Evolutionary conservation across 2,329 filamentous ascomycete genomes (phyloP), one percentile per base, ranked within the genome.

Genomic region (Sporothrix schenckii): DNA sequence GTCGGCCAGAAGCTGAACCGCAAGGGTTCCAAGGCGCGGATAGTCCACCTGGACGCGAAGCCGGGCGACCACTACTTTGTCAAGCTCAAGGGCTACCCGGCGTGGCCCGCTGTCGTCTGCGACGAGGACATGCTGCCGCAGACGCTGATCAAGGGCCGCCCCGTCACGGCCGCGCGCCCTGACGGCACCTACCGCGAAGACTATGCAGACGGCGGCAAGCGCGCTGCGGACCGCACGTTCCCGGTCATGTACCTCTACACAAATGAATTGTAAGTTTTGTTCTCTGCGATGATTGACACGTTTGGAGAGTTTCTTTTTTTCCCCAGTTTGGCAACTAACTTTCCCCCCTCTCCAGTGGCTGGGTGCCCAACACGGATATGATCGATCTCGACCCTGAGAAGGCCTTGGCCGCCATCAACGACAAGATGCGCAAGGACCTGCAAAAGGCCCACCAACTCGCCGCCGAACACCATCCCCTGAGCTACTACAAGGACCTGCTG

Each of bases 211-310:
- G 94, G 91, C 72, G 94, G 92, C 76, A 95, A 95, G 83, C 91
- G 93, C 74, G 89, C 87, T 54, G 88, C 90, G 72, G 93, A 97
- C 80, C 88, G 94, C 73, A 93, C 91, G 41, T 98, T 93, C 79
- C 92, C 94, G 5, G 89, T 98, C 77, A 97, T 98, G 94, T 98
- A 97, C 79, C 83, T 98, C 66, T 85, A 88, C 74, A 97, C 94
- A 50, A 97, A 98, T 77, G 94, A 98, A 85, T 98, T 99, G 95
- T 99, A 83, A 88, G 94, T 34, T 9, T 19, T 1, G 94, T 34
- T 34, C n/a, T 1, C 19, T 34, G 52, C 34, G 24, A 34, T 53
- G 47, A 2, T 19, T 52, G 52, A 50, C 21, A 50, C 21, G 24
- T 24, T 24, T 14, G 21, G 19, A 3, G 11, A 1, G 2, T 16